Percentiles rank a stretch among this genome's conserved stretches.
Conservation (phyloP, 2,329 filamentous ascomycete species). For the Colletotrichum scovillei region DNA sequence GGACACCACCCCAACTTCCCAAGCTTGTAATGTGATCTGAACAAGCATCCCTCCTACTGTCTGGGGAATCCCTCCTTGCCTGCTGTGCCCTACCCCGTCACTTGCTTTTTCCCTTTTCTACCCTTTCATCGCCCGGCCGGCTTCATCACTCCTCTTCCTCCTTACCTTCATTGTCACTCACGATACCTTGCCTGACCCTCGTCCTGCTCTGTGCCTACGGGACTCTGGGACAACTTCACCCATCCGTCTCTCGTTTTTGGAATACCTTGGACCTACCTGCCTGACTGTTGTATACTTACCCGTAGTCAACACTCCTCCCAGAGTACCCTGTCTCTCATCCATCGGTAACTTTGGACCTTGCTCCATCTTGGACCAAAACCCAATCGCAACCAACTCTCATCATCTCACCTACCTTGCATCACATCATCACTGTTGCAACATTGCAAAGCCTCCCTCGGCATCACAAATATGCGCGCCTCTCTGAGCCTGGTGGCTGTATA, state of each 20-base stretch:
- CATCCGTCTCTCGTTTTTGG: slow-evolving; percentile 6
- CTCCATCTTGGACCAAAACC: not conserved
- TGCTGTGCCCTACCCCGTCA: not conserved
- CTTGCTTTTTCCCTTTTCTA: slow-evolving; percentile 1
- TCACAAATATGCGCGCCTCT: slow-evolving; percentile 25
- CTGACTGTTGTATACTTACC: not conserved
- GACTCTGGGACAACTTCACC: not conserved
- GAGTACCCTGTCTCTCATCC: not conserved
- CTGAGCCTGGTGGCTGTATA: slow-evolving; percentile 40
- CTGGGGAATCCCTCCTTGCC: not conserved
- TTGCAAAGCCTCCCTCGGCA: not conserved
- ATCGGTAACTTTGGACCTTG: not conserved
- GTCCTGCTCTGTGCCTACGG: slow-evolving; percentile 1
- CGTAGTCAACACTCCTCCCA: not conserved
- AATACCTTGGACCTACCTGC: not conserved
- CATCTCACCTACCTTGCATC: not conserved
- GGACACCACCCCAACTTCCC: not conserved
- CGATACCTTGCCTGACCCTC: not conserved
- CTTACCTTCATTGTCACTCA: not conserved
- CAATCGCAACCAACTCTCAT: not conserved
- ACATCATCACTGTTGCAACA: not conserved
- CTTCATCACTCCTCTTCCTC: not conserved
- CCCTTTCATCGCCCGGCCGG: not conserved
- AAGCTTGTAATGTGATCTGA: slow-evolving; percentile 3
- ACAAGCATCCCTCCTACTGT: slow-evolving; percentile 4